phyloP scores from a whole-genome alignment of 106 monocot species.

The Triglochin maritima region DNA sequence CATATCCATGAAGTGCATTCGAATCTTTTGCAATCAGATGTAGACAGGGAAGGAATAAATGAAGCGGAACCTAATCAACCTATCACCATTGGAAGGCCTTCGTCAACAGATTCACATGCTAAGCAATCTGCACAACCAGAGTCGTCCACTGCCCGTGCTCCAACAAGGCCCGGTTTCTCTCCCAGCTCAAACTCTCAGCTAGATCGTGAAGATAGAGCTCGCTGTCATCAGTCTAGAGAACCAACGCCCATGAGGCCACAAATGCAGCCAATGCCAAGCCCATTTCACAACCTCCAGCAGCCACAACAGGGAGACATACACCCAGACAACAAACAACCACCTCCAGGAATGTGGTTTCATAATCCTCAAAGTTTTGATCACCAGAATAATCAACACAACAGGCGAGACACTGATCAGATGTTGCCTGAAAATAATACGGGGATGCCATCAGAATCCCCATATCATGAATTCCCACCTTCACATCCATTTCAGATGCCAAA shows the following conservation, averaged over 20 bases:
- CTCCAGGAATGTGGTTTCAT: conserved; percentile 35
- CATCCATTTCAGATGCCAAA: conserved; percentile 36
- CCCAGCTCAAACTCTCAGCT: conserved; percentile 47
- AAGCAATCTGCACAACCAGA: conserved; percentile 52
- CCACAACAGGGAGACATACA: conserved; percentile 30
- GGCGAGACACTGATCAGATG: conserved; percentile 26
- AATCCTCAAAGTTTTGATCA: conserved; percentile 22
- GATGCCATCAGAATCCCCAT: conserved; percentile 23
- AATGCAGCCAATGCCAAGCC: conserved; percentile 21
- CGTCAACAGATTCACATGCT: conserved; percentile 30
- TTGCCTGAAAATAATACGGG: conserved; percentile 18
- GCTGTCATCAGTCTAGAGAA: conserved; percentile 47
- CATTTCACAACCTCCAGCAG: conserved; percentile 24
- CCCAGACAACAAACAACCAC: conserved; percentile 22
- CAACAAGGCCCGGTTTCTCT: conserved; percentile 38
- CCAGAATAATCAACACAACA: conserved; percentile 13
- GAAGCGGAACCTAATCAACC: conserved; percentile 22
- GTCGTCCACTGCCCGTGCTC: conserved; percentile 61
- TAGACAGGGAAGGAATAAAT: conserved; percentile 34
- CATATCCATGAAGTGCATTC: conserved; percentile 65
- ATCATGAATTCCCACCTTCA: conserved; percentile 25
- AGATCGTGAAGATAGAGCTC: conserved; percentile 46
- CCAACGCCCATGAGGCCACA: conserved; percentile 31
- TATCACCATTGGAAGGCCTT: conserved; percentile 21
- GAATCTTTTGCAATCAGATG: conserved; percentile 41